phyloP scores from a whole-genome alignment of 306 rosid species.

The Canavalia gladiata region DNA sequence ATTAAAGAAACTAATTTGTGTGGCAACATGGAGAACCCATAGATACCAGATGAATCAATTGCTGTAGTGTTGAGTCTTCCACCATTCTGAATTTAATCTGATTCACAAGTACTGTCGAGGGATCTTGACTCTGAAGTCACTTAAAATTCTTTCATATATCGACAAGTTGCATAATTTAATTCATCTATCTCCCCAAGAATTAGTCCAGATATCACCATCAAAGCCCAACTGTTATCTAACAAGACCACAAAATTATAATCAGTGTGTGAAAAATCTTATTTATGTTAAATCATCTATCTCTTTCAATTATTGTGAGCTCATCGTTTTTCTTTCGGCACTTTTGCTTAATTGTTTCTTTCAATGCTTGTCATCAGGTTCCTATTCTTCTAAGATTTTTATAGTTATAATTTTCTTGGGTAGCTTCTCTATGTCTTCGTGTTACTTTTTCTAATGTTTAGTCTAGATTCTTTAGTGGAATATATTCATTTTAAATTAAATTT shows the following conservation, averaged over 20 bases:
- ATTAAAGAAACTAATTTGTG: too few relatives aligned
- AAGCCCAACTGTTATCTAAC: constrained; percentile 8
- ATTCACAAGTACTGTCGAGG: background rate
- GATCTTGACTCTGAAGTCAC: background rate
- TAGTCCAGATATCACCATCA: constrained; percentile 24
- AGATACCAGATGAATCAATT: too few relatives aligned
- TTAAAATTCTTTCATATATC: background rate
- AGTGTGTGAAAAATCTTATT: background rate
- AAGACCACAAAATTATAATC: background rate
- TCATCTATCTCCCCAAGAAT: background rate
- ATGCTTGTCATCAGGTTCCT: constrained; percentile 10
- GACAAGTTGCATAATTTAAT: background rate
- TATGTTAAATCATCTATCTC: constrained; percentile 13
- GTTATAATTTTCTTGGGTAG: background rate
- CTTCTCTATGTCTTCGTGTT: background rate
- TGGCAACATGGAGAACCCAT: too few relatives aligned
- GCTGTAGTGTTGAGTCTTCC: too few relatives aligned
- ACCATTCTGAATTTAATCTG: background rate
- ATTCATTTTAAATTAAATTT: background rate
- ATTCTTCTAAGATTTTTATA: constrained; percentile 14
- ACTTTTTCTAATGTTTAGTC: constrained; percentile 8
- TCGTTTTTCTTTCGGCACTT: background rate
- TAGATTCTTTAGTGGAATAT: constrained; percentile 5
- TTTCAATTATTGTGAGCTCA: constrained; percentile 22
- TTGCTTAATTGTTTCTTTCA: constrained; percentile 3